Conservation (phyloP, 2,329 filamentous ascomycete species). For the Trichoderma atrobrunneum region DNA sequence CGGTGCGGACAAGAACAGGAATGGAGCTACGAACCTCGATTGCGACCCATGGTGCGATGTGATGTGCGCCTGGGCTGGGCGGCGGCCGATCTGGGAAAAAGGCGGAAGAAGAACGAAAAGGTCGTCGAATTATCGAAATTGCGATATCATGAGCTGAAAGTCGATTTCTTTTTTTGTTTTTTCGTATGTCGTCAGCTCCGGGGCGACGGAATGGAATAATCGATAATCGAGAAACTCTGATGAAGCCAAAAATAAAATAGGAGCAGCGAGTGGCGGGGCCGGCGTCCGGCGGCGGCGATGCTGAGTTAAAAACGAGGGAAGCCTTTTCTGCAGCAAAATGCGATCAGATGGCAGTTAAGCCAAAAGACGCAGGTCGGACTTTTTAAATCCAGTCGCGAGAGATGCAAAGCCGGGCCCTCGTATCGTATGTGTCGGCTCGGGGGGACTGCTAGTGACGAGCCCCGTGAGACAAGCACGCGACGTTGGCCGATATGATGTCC, state of each 20-base stretch:
- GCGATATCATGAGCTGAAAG: slow-evolving; percentile 8
- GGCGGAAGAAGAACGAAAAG: background rate
- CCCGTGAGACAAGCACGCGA: slow-evolving; percentile 18
- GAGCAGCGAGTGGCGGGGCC: slow-evolving; percentile 10
- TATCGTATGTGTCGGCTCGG: background rate
- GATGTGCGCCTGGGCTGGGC: slow-evolving; percentile 6
- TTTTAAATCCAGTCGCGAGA: background rate
- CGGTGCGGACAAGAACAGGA: slow-evolving; percentile 19
- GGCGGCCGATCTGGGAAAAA: slow-evolving; percentile 6
- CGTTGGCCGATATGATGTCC: background rate
- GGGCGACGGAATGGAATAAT: background rate
- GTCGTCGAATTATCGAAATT: background rate
- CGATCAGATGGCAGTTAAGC: background rate
- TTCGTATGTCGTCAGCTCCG: background rate
- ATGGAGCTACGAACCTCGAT: slow-evolving; percentile 49
- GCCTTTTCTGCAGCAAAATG: background rate
- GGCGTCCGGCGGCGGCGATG: slow-evolving; percentile 7
- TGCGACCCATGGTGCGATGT: slow-evolving; percentile 47
- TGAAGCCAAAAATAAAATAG: background rate
- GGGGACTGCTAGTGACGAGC: background rate
- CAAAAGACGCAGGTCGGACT: background rate
- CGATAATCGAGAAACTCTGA: background rate
- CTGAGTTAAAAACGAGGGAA: background rate
- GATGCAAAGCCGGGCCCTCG: background rate
- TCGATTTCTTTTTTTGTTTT: background rate